Evolutionary conservation across 306 rosid genomes (phyloP), one percentile per base, ranked within the genome.

Genomic region (Glycine soja): DNA sequence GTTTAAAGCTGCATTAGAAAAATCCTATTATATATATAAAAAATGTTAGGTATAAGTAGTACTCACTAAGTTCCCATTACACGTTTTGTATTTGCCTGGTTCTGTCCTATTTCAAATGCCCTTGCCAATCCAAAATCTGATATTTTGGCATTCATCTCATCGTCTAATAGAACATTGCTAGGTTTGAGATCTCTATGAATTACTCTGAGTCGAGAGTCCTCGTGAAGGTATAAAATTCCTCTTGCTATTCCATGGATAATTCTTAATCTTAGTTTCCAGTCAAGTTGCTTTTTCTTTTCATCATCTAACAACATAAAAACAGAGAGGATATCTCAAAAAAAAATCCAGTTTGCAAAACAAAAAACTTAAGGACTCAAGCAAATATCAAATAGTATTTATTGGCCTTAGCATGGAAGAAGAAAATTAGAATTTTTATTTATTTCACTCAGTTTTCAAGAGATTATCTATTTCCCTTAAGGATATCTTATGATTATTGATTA

Each of bases 141-240:
- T 72, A 88, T 90, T 77, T 90, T 90, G 24, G 88, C 81, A 73
- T 76, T 83, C 87, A 87, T 86, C 0, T 90, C 84, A 8, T 58
- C 32, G 72, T 90, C 87, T 2, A 90, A 8, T 9, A 90, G 59
- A 10, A 90, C 80, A 74, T 90, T 90, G 66, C 76, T 82, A 7
- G 88, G 79, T 81, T 90, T 90, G 1, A 90, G 19, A 69, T 90
- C 90, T 77, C 93, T 70, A 62, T 90, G 93, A 45, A 90, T 86
- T 11, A 88, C 52, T 69, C 50, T 86, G 8, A 81, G 88, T 48
- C 86, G 57, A 0, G 89, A 90, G 57, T 86, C 90, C 42, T 90
- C 91, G 0, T 86, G 93, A 68, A 88, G 89, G 48, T 88, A 90
- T 7, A 86, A 12, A 53, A 88, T 77, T 47, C 93, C 91, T 72